Conservation (phyloP, 345 rosid species). For the Aquilaria yunnanensis region DNA sequence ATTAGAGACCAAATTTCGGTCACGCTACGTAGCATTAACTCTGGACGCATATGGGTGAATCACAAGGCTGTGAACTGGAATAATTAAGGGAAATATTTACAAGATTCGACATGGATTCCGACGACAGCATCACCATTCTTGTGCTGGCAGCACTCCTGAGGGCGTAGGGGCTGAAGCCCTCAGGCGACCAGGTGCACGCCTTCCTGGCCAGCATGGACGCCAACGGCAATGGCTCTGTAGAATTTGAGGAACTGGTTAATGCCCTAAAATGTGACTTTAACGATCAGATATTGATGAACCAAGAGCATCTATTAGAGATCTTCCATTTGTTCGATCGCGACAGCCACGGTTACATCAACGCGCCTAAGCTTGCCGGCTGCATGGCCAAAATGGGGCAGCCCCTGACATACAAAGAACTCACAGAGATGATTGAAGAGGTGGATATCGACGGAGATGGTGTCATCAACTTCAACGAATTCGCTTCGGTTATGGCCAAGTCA, state of each 20-base stretch:
- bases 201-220: constrained; percentile 70
- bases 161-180: constrained; percentile 69
- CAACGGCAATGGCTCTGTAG: constrained; percentile 70
- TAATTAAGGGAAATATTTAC: constrained; percentile 57
- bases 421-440: constrained; percentile 76
- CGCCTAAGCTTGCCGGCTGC: constrained; percentile 70
- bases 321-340: constrained; percentile 72
- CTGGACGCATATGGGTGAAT: not conserved
- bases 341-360: constrained; percentile 72
- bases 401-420: constrained; percentile 56
- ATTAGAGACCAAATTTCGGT: no score
- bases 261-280: constrained; percentile 51
- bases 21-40: not conserved
- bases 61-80: constrained; percentile 34
- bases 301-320: constrained; percentile 49
- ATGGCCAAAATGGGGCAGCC: constrained; percentile 96
- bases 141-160: constrained; percentile 85
- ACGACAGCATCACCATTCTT: constrained; percentile 84
- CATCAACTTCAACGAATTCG: constrained; percentile 69
- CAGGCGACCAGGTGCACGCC: constrained; percentile 66
- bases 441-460: constrained; percentile 78
- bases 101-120: constrained; percentile 82
- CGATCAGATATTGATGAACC: constrained; percentile 46
- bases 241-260: constrained; percentile 70
- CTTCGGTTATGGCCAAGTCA: constrained; percentile 69